These are phyloP conservation scores for Aspergillus mulundensis DNA, from an alignment of 495 filamentous ascomycete species.

Conservation along the genomic window DNA sequence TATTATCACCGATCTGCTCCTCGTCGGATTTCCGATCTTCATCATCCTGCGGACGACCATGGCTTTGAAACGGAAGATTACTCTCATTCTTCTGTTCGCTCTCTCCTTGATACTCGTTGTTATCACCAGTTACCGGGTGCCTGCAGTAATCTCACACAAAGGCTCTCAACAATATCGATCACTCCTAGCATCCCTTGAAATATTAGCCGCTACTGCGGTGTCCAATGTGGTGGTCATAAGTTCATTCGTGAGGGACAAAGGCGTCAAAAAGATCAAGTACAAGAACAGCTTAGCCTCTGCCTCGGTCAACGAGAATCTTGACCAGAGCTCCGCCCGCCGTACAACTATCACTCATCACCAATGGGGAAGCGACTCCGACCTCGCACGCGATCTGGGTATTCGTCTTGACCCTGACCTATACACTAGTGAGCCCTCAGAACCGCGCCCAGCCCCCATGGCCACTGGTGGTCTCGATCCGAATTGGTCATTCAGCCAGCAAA, in stretches of 20 bases:
- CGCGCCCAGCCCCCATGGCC: conserved; percentile 37
- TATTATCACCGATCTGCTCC: conserved; percentile 79
- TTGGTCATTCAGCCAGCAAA: conserved; percentile 29
- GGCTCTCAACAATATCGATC: conserved; percentile 72
- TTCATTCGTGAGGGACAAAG: conserved; percentile 74
- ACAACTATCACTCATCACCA: conserved; percentile 51
- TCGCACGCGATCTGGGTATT: conserved; percentile 69
- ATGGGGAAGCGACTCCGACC: conserved; percentile 81
- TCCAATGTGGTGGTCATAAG: conserved; percentile 77
- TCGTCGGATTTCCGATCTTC: conserved; percentile 84
- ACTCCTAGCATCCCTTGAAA: conserved; percentile 71
- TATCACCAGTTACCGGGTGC: conserved; percentile 73
- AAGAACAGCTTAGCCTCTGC: conserved; percentile 51
- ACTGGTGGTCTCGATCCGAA: conserved; percentile 29
- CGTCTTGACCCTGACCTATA: conserved; percentile 57
- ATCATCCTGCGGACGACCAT: conserved; percentile 74
- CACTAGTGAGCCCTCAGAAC: conserved; percentile 28
- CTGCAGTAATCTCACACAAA: conserved; percentile 57
- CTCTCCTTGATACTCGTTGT: conserved; percentile 73
- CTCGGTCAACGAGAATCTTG: conserved; percentile 49
- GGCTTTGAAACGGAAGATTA: conserved; percentile 59
- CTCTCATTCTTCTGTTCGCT: conserved; percentile 70
- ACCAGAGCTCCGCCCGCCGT: conserved; percentile 46
- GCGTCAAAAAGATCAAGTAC: conserved; percentile 73
- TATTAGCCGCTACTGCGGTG: conserved; percentile 70